phyloP scores from a whole-genome alignment of 129 eudicot species.

The Helianthus tuberosus region DNA sequence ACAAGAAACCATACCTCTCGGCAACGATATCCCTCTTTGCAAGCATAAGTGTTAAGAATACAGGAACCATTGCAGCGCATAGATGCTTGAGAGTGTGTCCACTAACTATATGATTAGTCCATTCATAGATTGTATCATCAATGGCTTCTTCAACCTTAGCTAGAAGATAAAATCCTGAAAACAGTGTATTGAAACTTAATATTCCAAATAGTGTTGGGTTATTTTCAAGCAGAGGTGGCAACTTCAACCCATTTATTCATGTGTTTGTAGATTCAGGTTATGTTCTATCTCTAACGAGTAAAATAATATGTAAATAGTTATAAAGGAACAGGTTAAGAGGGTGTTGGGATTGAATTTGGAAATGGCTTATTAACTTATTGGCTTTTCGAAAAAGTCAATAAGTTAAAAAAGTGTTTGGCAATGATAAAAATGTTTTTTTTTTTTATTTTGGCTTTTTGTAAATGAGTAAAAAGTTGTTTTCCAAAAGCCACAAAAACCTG shows the following conservation, averaged over 20 bases:
- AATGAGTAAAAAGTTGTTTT: too few species aligned
- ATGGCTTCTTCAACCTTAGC: constrained; percentile 95
- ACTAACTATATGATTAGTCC: constrained; percentile 77
- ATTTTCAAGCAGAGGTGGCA: constrained; percentile 8
- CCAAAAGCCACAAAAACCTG: too few species aligned
- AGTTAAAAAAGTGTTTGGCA: too few species aligned
- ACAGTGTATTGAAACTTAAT: constrained; percentile 9
- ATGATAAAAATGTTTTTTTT: too few species aligned
- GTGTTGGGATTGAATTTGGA: too few species aligned
- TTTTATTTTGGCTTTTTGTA: too few species aligned
- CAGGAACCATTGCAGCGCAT: constrained; percentile 94
- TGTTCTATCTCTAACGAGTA: background rate
- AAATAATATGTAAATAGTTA: background rate
- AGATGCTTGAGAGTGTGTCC: constrained; percentile 95
- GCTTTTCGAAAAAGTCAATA: too few species aligned
- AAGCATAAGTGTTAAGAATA: constrained; percentile 93
- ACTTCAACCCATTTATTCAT: background rate
- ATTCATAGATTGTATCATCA: constrained; percentile 74
- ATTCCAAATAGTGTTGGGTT: background rate
- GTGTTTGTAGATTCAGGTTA: background rate
- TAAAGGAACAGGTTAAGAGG: background rate
- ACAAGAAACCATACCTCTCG: constrained; percentile 53
- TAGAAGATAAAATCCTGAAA: constrained; percentile 82
- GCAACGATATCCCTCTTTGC: constrained; percentile 69
- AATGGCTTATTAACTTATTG: too few species aligned